Percentiles rank a stretch among this genome's conserved stretches.
Conservation (phyloP, 352 stramenopile genomes). For the Peronospora belbahrii region DNA sequence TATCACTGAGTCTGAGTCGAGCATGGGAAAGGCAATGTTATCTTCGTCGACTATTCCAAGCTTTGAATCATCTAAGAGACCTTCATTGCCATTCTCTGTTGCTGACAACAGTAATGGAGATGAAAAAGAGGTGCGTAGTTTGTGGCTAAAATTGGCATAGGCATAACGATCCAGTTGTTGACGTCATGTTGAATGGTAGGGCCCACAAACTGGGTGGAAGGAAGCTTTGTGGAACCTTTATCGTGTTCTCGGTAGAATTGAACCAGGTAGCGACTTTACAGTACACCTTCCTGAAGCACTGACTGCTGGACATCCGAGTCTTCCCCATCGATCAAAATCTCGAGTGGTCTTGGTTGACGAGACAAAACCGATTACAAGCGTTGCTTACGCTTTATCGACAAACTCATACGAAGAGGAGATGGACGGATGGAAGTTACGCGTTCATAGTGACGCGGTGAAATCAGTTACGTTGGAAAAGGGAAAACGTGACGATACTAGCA, state of each 20-base stretch:
- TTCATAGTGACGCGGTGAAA: conserved; percentile 41
- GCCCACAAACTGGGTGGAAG: conserved; percentile 41
- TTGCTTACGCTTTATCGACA: conserved; percentile 92
- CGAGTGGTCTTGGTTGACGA: conserved; percentile 91
- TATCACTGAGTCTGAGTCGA: conserved; percentile 26
- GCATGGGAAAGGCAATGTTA: conserved; percentile 16
- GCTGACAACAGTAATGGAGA: conserved; percentile 8
- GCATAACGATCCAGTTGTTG: not conserved
- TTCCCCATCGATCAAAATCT: conserved; percentile 85
- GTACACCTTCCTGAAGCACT: conserved; percentile 57
- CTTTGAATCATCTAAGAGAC: conserved; percentile 18
- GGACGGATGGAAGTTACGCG: conserved; percentile 47
- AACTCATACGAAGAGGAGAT: conserved; percentile 80
- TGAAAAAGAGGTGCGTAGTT: conserved; percentile 38
- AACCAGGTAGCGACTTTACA: conserved; percentile 62
- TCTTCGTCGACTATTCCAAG: conserved; percentile 23
- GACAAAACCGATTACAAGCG: conserved; percentile 88
- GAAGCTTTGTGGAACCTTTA: conserved; percentile 67
- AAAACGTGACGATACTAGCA: conserved; percentile 8
- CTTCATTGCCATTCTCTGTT: conserved; percentile 10
- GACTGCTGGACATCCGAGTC: conserved; percentile 74
- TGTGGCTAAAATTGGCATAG: not conserved
- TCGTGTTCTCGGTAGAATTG: conserved; percentile 45
- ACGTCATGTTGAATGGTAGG: conserved; percentile 5
- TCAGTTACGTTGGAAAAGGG: conserved; percentile 18